These are phyloP conservation scores for Hordeum pubiflorum DNA, from an alignment of 202 grass and related monocot species.

Conservation along the genomic window DNA sequence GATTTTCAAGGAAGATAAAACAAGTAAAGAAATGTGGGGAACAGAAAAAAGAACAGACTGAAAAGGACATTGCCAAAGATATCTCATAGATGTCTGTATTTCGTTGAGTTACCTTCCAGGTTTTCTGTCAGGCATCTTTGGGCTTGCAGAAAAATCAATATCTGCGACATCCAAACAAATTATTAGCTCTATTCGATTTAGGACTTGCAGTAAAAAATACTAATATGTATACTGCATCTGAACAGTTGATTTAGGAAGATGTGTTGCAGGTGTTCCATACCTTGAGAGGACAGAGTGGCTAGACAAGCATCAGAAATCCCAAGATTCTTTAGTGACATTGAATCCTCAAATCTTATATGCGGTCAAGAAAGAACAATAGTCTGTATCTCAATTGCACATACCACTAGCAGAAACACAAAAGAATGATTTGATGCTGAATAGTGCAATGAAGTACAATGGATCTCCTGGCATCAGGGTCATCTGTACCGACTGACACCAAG, in stretches of 20 bases:
- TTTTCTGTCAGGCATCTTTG: conserved; percentile 18
- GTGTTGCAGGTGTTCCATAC: conserved; percentile 14
- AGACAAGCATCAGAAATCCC: conserved; percentile 81
- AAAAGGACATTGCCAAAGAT: neutral
- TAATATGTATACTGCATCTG: neutral
- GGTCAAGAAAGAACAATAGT: conserved; percentile 44
- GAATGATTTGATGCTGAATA: neutral
- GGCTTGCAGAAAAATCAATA: conserved; percentile 8
- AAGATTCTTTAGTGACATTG: conserved; percentile 59
- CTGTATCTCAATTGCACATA: neutral
- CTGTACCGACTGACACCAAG: neutral
- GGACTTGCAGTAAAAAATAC: neutral
- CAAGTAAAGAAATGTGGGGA: neutral
- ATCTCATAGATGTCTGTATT: neutral
- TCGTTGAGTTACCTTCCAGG: conserved; percentile 37
- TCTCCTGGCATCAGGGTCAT: neutral
- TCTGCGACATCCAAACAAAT: conserved; percentile 27
- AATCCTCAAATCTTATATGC: conserved; percentile 55
- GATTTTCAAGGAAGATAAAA: neutral
- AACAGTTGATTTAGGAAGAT: neutral
- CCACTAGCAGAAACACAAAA: neutral
- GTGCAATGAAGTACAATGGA: neutral
- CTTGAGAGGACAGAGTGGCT: conserved; percentile 65
- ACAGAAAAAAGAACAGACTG: neutral
- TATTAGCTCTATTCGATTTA: neutral